Percentiles rank a stretch among this genome's conserved stretches.
phyloP scores from a whole-genome alignment of 352 stramenopile genomes.

The Phytophthora kernoviae region DNA sequence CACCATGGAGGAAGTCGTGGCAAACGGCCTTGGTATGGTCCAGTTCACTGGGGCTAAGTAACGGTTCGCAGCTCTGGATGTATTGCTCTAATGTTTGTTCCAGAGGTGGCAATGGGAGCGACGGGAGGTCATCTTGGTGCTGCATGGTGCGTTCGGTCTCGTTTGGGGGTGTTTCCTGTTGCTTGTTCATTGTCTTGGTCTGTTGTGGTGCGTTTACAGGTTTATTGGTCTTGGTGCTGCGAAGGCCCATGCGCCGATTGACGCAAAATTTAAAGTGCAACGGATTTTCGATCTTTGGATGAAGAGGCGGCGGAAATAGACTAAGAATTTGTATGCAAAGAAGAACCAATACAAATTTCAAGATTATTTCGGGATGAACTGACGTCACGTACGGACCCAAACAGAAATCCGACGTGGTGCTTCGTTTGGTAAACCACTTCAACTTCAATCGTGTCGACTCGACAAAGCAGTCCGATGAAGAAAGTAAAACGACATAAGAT shows the following conservation, averaged over 20 bases:
- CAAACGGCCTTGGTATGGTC: conserved; percentile 91
- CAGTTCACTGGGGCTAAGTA: conserved; percentile 89
- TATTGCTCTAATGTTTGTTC: conserved; percentile 94
- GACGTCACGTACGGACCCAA: conserved; percentile 3
- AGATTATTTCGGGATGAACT: not conserved
- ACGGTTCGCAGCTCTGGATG: conserved; percentile 90
- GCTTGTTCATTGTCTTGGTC: conserved; percentile 18
- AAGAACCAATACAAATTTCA: not conserved
- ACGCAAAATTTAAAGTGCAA: conserved; percentile 29
- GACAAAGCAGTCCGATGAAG: no score
- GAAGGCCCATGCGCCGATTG: conserved; percentile 20
- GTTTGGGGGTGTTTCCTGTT: not conserved
- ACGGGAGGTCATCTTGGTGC: conserved; percentile 88
- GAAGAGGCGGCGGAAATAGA: conserved; percentile 18
- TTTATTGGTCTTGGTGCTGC: conserved; percentile 20
- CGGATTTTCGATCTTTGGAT: conserved; percentile 14
- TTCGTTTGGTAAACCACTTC: conserved; percentile 10
- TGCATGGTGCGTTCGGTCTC: conserved; percentile 69
- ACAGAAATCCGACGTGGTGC: conserved; percentile 18
- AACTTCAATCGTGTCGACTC: not conserved
- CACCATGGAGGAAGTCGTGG: conserved; percentile 88
- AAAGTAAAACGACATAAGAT: no score
- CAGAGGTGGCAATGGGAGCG: conserved; percentile 93
- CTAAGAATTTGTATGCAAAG: conserved; percentile 17
- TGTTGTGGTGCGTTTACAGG: not conserved